Evolutionary conservation across 2,329 filamentous ascomycete genomes (phyloP).

Genomic region (Blastomyces gilchristii): DNA sequence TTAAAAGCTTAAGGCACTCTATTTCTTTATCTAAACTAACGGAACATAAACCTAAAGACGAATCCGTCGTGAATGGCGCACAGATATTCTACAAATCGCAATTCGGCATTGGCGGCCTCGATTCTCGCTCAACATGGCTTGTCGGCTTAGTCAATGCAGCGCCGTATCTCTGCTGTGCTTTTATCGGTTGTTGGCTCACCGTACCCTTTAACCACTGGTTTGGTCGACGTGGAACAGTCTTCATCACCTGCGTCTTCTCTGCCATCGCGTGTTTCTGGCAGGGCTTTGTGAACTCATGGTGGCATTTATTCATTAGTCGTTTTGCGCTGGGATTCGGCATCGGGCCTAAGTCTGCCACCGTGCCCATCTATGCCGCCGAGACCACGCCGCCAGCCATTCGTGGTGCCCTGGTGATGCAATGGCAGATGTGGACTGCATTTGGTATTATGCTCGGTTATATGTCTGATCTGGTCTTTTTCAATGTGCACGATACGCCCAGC

Average conservation of each 20-base stretch:
- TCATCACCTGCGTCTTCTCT: constrained; percentile 65
- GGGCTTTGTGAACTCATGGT: constrained; percentile 60
- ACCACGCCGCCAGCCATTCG: constrained; percentile 58
- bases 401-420: constrained; percentile 71
- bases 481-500: constrained; percentile 41
- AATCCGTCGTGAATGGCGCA: constrained; percentile 59
- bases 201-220: constrained; percentile 61
- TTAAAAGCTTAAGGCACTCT: background rate
- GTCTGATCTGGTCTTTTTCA: constrained; percentile 52
- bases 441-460: constrained; percentile 48
- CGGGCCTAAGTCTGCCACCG: constrained; percentile 62
- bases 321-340: constrained; percentile 68
- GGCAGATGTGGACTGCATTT: constrained; percentile 52
- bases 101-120: constrained; percentile 48
- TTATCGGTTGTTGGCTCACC: constrained; percentile 63
- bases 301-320: constrained; percentile 58
- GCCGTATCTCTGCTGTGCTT: constrained; percentile 52
- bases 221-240: constrained; percentile 64
- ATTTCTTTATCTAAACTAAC: constrained; percentile 7
- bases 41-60: constrained; percentile 38
- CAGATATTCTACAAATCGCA: constrained; percentile 54
- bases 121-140: constrained; percentile 47
- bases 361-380: constrained; percentile 68
- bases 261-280: constrained; percentile 44
- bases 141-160: constrained; percentile 51